Evolutionary conservation across 805 yeast species (phyloP).

Genomic region (Limtongia smithiae): DNA sequence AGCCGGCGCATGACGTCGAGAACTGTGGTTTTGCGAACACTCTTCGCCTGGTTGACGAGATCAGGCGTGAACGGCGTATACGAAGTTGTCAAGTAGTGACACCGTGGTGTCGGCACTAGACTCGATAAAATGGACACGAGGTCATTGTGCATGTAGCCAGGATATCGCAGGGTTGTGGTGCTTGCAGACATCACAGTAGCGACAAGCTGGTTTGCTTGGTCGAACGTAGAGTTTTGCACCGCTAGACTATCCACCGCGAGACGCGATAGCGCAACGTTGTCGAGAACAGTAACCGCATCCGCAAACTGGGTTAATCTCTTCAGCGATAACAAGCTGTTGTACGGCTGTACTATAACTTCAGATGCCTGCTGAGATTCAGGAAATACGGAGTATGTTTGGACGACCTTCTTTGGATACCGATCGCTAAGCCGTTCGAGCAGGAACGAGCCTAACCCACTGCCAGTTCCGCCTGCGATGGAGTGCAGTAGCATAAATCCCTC

Average conservation of each 20-base stretch:
- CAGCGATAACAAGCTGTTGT: slow-evolving; percentile 80
- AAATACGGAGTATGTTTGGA: slow-evolving; percentile 83
- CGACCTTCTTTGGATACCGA: slow-evolving; percentile 73
- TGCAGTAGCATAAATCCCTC: slow-evolving; percentile 90
- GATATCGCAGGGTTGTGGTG: slow-evolving; percentile 85
- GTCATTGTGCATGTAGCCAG: slow-evolving; percentile 86
- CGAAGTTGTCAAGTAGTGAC: slow-evolving; percentile 70
- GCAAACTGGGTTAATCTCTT: slow-evolving; percentile 78
- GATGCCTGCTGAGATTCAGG: slow-evolving; percentile 76
- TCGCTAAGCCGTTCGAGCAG: slow-evolving; percentile 76
- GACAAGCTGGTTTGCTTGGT: slow-evolving; percentile 79
- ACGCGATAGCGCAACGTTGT: slow-evolving; percentile 76
- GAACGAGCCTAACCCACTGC: slow-evolving; percentile 89
- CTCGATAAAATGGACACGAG: slow-evolving; percentile 76
- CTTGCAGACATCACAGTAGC: slow-evolving; percentile 79
- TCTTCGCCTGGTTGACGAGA: slow-evolving; percentile 55
- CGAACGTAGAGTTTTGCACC: slow-evolving; percentile 60
- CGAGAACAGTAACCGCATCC: slow-evolving; percentile 85
- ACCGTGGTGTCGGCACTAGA: slow-evolving; percentile 77
- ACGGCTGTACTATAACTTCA: slow-evolving; percentile 98
- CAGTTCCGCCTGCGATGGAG: slow-evolving; percentile 98
- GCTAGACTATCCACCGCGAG: slow-evolving; percentile 64
- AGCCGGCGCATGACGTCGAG: slow-evolving; percentile 82
- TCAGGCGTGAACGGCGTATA: slow-evolving; percentile 76
- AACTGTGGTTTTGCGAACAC: slow-evolving; percentile 67